Conservation (phyloP, 495 filamentous ascomycete species). For the Aspergillus conjunctus region DNA sequence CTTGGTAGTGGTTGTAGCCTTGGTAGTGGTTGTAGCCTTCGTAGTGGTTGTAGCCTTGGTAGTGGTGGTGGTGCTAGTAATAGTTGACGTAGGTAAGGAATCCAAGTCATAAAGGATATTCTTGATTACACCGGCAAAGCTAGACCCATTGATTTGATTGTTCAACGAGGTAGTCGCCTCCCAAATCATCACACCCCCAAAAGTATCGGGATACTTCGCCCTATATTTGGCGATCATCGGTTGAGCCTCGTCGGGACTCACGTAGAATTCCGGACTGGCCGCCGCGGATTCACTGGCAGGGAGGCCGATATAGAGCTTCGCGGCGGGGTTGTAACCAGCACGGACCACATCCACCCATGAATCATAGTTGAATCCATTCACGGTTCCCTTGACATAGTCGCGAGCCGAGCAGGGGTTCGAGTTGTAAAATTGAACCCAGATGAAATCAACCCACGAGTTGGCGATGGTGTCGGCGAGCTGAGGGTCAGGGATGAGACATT, state of each 20-base stretch:
- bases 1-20: conserved; percentile 11
- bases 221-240: conserved; percentile 54
- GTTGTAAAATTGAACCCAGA: conserved; percentile 76
- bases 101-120: conserved; percentile 40
- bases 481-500: conserved; percentile 62
- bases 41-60: conserved; percentile 21
- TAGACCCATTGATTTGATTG: conserved; percentile 47
- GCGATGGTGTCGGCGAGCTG: conserved; percentile 56
- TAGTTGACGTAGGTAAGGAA: conserved; percentile 26
- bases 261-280: conserved; percentile 42
- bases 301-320: conserved; percentile 67
- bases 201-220: conserved; percentile 48
- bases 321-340: conserved; percentile 55
- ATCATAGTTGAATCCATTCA: conserved; percentile 62
- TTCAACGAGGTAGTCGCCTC: conserved; percentile 60
- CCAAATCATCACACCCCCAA: conserved; percentile 76
- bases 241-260: conserved; percentile 51
- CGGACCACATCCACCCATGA: conserved; percentile 66
- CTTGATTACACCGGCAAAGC: conserved; percentile 49
- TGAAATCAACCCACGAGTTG: conserved; percentile 58
- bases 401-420: conserved; percentile 56
- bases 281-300: conserved; percentile 48
- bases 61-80: conserved; percentile 7
- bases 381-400: conserved; percentile 44
- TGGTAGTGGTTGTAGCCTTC: conserved; percentile 12